Base-by-base conservation (phyloP, 2,329 filamentous ascomycete species). In the Sporothrix pallida region DNA sequence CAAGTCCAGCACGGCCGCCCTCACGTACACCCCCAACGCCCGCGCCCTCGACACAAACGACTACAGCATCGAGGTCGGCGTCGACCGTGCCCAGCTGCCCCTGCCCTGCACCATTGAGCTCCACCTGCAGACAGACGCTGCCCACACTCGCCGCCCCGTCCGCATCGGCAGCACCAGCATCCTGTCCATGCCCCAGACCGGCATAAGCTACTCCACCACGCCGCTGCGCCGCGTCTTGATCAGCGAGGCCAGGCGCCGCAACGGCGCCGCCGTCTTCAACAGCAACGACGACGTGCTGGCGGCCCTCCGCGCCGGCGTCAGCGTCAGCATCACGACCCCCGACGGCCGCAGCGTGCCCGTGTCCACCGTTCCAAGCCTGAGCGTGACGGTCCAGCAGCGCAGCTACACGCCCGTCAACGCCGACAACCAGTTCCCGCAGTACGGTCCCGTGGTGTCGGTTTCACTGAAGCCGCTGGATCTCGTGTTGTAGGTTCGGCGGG, bases 81-180 rank as follows among this genome's bases (percentile, higher is more conserved):
- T 84, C 17, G 79, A 85, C 54, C 79, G 83, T 42, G 75, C 77
- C 4, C 80, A 83, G 65, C 75, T 85, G 13, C 78, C 78, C 5
- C 78, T 84, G 26, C 83, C 83, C 1, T 82, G 80, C 75, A 78
- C 78, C 23, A 79, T 86, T 62, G 75, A 80, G 15, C 73, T 85
- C n/a, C 78, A 80, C 50, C 73, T 83, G 1, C 26, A 50, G 10
- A 23, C 3, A 52, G 42, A 6, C n/a, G 58, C 7, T 1, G 42
- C 20, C 60, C 50, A 3, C 62, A 42, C 31, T 37, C 23, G 42
- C 50, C 20, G 23, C 26, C 26, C 23, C 17, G 20, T 6, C 15
- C 46, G 67, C 54, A 79, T 80, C 31, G 83, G 82, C 17, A 78
- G 78, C 46, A 79, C 82, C 75, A 76, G 78, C 26, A 74, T 85